Conservation (phyloP, 202 grass and related monocot species). For the Musa balbisiana region DNA sequence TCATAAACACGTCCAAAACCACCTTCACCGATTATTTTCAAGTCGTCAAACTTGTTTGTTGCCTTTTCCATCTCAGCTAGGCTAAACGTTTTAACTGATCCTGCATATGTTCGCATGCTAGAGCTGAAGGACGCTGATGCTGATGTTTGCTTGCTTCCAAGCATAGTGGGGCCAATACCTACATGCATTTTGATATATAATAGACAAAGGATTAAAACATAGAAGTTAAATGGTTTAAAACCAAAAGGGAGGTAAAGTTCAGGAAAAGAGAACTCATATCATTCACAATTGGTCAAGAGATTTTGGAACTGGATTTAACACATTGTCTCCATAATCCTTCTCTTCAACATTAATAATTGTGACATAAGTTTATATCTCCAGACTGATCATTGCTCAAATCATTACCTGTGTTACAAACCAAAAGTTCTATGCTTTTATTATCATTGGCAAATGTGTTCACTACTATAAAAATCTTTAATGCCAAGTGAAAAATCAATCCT, state of each 20-base stretch:
- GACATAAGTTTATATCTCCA: background rate
- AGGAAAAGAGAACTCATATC: background rate
- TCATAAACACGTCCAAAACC: constrained; percentile 96
- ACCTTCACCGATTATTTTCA: constrained; percentile 90
- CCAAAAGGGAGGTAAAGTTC: background rate
- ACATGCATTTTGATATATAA: constrained; percentile 25
- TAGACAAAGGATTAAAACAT: background rate
- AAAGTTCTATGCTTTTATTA: background rate
- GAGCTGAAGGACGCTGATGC: constrained; percentile 62
- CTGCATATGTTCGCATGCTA: constrained; percentile 72
- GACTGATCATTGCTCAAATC: background rate
- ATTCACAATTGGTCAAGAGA: background rate
- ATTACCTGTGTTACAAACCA: background rate
- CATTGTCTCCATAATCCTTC: background rate
- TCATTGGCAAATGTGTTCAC: background rate
- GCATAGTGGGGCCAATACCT: constrained; percentile 31
- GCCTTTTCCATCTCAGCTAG: constrained; percentile 82
- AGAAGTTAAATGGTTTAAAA: background rate
- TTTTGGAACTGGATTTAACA: background rate
- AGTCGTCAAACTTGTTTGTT: constrained; percentile 73
- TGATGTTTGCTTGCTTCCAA: constrained; percentile 39
- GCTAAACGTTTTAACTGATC: constrained; percentile 75
- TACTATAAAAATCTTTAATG: background rate
- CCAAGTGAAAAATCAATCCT: background rate
- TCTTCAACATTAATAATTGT: background rate